phyloP scores from a whole-genome alignment of 2,329 filamentous ascomycete species.

The Zymoseptoria ardabiliae region DNA sequence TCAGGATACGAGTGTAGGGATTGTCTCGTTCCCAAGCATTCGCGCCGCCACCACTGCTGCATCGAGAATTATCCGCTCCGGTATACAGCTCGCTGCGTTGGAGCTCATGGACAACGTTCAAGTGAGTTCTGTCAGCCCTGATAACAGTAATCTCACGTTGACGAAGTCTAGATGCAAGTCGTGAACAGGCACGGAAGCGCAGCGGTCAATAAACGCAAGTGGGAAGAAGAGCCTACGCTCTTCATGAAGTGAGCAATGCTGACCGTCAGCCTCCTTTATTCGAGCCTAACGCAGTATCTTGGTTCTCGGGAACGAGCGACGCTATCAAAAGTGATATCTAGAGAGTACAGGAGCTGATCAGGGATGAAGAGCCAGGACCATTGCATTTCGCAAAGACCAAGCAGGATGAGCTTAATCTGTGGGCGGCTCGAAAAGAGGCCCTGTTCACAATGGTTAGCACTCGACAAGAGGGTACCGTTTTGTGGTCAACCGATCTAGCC shows the following conservation, averaged over 20 bases:
- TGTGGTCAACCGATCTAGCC: constrained; percentile 56
- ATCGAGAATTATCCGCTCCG: constrained; percentile 66
- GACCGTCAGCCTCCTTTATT: neutral
- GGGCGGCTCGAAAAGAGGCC: constrained; percentile 54
- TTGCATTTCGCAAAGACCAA: constrained; percentile 18
- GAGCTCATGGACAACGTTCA: constrained; percentile 86
- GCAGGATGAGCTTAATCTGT: constrained; percentile 33
- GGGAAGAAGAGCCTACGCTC: constrained; percentile 69
- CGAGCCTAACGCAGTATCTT: constrained; percentile 33
- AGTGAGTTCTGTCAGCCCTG: neutral
- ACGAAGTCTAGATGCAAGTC: constrained; percentile 54
- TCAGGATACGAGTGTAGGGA: constrained; percentile 67
- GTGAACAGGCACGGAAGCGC: constrained; percentile 56
- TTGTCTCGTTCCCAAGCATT: constrained; percentile 71
- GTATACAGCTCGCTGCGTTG: constrained; percentile 67
- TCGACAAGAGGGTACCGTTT: constrained; percentile 48
- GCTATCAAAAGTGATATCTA: constrained; percentile 70
- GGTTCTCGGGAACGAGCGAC: constrained; percentile 69
- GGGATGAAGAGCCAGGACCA: constrained; percentile 23
- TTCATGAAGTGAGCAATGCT: constrained; percentile 48
- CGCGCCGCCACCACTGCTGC: constrained; percentile 68
- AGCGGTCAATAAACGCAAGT: constrained; percentile 61
- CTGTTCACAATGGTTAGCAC: constrained; percentile 55
- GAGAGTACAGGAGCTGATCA: constrained; percentile 61
- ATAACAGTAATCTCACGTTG: neutral